Evolutionary conservation across 2,329 filamentous ascomycete species (phyloP).

Genomic region (Fusarium brevicatenulatum): DNA sequence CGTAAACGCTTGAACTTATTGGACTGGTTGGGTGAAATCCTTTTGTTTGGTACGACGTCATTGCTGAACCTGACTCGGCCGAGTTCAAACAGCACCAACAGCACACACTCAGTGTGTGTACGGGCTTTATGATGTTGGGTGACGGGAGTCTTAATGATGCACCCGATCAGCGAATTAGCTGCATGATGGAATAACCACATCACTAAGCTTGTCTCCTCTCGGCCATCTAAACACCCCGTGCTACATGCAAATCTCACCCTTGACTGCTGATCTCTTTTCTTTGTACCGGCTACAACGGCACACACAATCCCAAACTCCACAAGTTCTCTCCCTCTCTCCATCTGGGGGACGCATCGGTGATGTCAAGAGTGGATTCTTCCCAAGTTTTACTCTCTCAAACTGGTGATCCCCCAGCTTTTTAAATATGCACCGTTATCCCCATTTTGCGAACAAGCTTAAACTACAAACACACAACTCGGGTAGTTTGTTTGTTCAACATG

Average conservation of each 20-base stretch:
- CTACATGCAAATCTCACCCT: background rate
- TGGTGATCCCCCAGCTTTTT: constrained; percentile 6
- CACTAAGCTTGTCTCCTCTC: constrained; percentile 2
- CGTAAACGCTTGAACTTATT: background rate
- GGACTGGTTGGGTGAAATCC: background rate
- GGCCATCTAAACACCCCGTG: background rate
- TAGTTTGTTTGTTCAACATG: constrained; percentile 31
- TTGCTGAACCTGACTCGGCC: background rate
- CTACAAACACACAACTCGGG: background rate
- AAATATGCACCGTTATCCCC: constrained; percentile 24
- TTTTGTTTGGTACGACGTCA: background rate
- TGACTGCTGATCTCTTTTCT: constrained; percentile 4
- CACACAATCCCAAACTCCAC: constrained; percentile 10
- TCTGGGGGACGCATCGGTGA: constrained; percentile 19
- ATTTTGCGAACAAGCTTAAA: background rate
- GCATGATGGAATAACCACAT: constrained; percentile 4
- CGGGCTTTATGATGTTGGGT: background rate
- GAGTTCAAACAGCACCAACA: background rate
- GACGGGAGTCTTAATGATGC: background rate
- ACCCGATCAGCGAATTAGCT: constrained; percentile 6
- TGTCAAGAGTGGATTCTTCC: constrained; percentile 35
- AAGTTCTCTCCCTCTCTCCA: background rate
- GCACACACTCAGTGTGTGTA: background rate
- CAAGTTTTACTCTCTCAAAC: background rate
- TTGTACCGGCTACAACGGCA: constrained; percentile 29